Conservation (phyloP, 2,329 filamentous ascomycete genomes). For the Diaporthe sp. region DNA sequence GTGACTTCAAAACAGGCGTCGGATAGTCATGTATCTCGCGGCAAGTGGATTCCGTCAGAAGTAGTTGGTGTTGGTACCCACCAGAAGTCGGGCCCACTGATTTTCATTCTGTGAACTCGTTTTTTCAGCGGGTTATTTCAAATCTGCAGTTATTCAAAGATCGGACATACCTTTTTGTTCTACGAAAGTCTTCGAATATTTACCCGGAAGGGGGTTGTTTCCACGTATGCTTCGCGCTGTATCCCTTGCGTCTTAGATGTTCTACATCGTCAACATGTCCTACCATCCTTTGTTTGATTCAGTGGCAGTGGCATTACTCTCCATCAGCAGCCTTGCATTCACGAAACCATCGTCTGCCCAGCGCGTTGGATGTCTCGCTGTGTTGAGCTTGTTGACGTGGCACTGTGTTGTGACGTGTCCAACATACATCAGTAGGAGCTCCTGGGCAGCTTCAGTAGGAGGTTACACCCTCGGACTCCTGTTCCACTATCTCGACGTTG, state of each 20-base stretch:
- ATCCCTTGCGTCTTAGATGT: background rate
- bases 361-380: background rate
- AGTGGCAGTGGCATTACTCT: background rate
- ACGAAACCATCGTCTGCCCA: background rate
- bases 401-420: conserved; percentile 4
- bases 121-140: background rate
- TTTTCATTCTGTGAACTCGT: background rate
- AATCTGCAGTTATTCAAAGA: background rate
- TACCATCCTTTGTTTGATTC: conserved; percentile 5
- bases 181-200: too few relatives aligned
- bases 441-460: background rate
- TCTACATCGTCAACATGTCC: background rate
- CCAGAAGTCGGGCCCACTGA: background rate
- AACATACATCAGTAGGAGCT: background rate
- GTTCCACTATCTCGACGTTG: background rate
- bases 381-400: conserved; percentile 1
- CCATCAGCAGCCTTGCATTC: background rate
- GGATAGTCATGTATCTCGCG: background rate
- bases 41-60: too few relatives aligned
- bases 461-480: background rate
- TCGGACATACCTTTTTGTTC: background rate
- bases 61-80: background rate
- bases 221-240: background rate
- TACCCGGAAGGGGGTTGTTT: background rate
- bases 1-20: too few relatives aligned